phyloP scores from a whole-genome alignment of 2,329 filamentous ascomycete species.

The Chaetoscypha palmicola region DNA sequence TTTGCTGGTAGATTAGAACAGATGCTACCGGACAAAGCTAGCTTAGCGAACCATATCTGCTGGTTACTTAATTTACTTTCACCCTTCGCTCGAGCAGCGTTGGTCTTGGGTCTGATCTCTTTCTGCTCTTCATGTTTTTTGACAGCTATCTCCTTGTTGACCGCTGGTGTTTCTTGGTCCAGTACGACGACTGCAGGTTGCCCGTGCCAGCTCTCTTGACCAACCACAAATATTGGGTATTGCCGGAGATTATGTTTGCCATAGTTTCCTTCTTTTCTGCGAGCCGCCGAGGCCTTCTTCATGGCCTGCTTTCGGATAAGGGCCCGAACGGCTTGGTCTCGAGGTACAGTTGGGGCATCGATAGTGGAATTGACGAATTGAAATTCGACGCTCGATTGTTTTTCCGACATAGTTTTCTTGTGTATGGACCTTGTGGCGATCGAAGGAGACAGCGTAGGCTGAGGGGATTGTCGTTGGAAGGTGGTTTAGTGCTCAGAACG shows the following conservation, averaged over 20 bases:
- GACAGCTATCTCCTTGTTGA: not conserved
- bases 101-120: not conserved
- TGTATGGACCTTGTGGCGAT: not conserved
- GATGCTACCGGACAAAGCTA: slow-evolving; percentile 1
- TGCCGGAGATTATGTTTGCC: slow-evolving; percentile 31
- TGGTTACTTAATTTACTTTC: not conserved
- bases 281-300: slow-evolving; percentile 31
- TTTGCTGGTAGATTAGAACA: slow-evolving; percentile 16
- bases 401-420: not conserved
- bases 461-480: not conserved
- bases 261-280: slow-evolving; percentile 28
- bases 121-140: not conserved
- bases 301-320: slow-evolving; percentile 35
- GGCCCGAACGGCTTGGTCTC: slow-evolving; percentile 19
- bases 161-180: slow-evolving; percentile 1
- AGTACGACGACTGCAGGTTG: not conserved
- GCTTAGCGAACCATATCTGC: slow-evolving; percentile 5
- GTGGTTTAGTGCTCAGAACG: not conserved
- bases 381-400: slow-evolving; percentile 15
- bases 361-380: slow-evolving; percentile 27
- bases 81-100: not conserved
- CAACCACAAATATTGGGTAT: slow-evolving; percentile 21
- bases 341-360: slow-evolving; percentile 17
- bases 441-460: not conserved
- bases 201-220: slow-evolving; percentile 6